These are phyloP conservation scores for Sequoiadendron giganteum DNA, from an alignment of 75 land plant genomes.

Conservation along the genomic window DNA sequence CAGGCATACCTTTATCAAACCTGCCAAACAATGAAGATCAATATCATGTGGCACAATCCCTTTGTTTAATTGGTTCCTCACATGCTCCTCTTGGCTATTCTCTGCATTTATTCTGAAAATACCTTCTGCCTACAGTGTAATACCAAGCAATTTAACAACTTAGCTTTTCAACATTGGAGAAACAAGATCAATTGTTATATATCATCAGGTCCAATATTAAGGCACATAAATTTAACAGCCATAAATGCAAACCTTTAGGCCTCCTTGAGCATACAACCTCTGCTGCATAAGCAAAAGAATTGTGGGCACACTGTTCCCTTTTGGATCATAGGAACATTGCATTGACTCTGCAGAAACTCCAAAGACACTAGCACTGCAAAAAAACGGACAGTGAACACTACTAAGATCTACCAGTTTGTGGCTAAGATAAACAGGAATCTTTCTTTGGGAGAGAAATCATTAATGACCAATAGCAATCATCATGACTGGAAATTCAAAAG, in stretches of 20 bases:
- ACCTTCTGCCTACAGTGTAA: constrained; percentile 51
- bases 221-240: neutral
- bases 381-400: neutral
- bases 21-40: constrained; percentile 59
- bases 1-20: constrained; percentile 53
- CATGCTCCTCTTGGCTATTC: constrained; percentile 54
- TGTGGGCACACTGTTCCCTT: constrained; percentile 93
- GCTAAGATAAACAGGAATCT: neutral
- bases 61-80: constrained; percentile 52
- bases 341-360: constrained; percentile 94
- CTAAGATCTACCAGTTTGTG: neutral
- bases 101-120: constrained; percentile 72
- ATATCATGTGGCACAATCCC: constrained; percentile 55
- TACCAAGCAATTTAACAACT: neutral
- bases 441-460: neutral
- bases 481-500: neutral
- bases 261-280: constrained; percentile 74
- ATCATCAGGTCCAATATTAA: neutral
- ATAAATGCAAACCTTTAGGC: constrained; percentile 60
- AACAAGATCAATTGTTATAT: neutral
- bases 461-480: neutral
- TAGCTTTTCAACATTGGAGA: neutral
- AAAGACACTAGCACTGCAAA: constrained; percentile 79
- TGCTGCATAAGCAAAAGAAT: constrained; percentile 78
- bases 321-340: constrained; percentile 80